Evolutionary conservation across 2,329 filamentous ascomycete genomes (phyloP).

Genomic region (Microascus cirrosus): DNA sequence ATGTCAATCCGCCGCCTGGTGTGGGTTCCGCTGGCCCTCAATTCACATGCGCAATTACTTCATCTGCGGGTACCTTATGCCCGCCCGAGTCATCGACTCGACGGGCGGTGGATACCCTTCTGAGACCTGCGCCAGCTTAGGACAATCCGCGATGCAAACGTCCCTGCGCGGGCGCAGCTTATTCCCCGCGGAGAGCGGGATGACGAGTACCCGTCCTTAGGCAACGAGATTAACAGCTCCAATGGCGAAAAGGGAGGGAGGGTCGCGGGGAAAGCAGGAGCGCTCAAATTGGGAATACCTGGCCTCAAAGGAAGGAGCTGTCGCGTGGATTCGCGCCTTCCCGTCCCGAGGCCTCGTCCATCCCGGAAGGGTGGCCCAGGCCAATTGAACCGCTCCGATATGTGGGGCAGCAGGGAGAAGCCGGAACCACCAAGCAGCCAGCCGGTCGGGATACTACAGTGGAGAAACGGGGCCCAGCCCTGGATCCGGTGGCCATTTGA

Average conservation of each 20-base stretch:
- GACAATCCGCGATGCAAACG: not conserved
- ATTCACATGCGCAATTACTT: not conserved
- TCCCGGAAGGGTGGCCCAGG: not conserved
- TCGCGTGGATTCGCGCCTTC: not conserved
- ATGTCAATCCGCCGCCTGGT: not conserved
- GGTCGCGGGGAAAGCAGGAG: not conserved
- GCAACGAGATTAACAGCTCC: not conserved
- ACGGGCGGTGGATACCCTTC: not conserved
- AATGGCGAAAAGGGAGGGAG: not conserved
- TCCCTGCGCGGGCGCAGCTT: too few relatives aligned
- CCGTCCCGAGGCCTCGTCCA: not conserved
- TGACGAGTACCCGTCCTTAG: not conserved
- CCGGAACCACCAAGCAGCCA: not conserved
- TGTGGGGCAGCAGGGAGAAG: conserved; percentile 1
- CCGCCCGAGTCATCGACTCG: not conserved
- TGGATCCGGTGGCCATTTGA: not conserved
- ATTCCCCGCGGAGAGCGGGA: not conserved
- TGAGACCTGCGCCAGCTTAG: not conserved
- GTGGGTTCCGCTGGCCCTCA: not conserved
- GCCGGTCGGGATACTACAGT: not conserved
- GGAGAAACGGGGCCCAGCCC: not conserved
- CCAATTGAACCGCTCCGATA: not conserved
- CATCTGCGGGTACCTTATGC: not conserved
- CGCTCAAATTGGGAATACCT: not conserved
- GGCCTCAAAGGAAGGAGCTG: not conserved